Conservation (phyloP, 345 rosid genomes). For the Hibiscus trionum region DNA sequence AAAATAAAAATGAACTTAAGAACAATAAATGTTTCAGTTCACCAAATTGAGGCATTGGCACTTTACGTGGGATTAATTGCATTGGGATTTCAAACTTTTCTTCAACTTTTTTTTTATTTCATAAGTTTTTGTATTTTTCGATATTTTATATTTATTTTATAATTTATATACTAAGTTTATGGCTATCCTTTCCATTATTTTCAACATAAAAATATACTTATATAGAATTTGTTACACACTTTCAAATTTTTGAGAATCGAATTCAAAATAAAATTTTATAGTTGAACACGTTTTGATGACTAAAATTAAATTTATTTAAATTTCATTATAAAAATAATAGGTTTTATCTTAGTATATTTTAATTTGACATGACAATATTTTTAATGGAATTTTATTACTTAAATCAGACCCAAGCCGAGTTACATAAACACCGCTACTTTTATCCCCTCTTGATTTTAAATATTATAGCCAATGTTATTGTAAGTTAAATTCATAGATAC, state of each 20-base stretch:
- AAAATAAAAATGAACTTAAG: too few relatives aligned
- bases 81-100: background rate
- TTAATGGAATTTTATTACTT: background rate
- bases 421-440: background rate
- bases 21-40: background rate
- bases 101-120: background rate
- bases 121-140: too few relatives aligned
- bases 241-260: background rate
- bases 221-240: background rate
- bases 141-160: too few relatives aligned
- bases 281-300: background rate
- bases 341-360: background rate
- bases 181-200: too few relatives aligned
- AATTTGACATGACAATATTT: background rate
- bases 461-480: background rate
- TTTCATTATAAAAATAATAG: background rate
- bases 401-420: background rate
- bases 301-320: background rate
- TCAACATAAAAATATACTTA: too few relatives aligned
- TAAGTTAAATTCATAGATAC: too few relatives aligned
- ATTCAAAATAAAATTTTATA: background rate
- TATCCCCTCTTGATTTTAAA: background rate
- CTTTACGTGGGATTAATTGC: background rate
- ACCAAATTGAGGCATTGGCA: background rate
- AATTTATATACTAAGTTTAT: too few relatives aligned